These are phyloP conservation scores for Magnolia changhungtana DNA, from an alignment of 164 flowering plant genomes.

Conservation along the genomic window DNA sequence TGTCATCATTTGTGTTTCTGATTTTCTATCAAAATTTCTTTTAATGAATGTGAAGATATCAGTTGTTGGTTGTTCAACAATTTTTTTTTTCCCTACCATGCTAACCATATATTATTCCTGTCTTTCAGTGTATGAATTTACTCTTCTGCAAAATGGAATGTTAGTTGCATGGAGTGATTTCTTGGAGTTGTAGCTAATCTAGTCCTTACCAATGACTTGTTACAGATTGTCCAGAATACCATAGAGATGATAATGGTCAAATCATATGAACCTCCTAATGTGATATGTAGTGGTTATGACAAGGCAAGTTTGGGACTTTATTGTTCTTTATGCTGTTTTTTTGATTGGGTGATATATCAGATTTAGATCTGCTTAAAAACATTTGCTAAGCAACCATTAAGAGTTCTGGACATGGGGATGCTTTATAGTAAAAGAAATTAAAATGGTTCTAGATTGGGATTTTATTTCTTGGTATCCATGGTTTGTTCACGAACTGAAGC, in stretches of 20 bases:
- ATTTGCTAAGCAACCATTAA: too few species aligned
- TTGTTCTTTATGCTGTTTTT: background rate
- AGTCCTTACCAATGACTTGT: background rate
- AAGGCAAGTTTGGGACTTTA: slow-evolving; percentile 34
- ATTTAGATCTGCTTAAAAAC: background rate
- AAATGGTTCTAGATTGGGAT: background rate
- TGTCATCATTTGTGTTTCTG: background rate
- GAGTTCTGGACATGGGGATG: too few species aligned
- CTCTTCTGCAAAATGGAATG: too few species aligned
- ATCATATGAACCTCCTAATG: slow-evolving; percentile 28
- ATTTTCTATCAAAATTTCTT: background rate
- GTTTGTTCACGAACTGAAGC: background rate
- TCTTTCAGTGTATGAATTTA: too few species aligned
- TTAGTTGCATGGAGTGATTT: background rate
- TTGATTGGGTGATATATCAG: background rate
- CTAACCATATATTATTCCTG: too few species aligned
- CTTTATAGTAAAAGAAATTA: background rate
- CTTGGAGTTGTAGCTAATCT: background rate
- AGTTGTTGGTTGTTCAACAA: background rate
- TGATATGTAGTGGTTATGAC: slow-evolving; percentile 46
- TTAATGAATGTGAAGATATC: background rate
- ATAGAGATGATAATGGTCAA: slow-evolving; percentile 40
- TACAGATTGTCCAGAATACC: slow-evolving; percentile 54
- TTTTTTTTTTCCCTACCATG: too few species aligned
- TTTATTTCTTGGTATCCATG: background rate